A percentile compares a stretch with the other conserved stretches of the same genome.
phyloP scores from a whole-genome alignment of 2,329 filamentous ascomycete genomes.

The Aspergillaceae sp. region DNA sequence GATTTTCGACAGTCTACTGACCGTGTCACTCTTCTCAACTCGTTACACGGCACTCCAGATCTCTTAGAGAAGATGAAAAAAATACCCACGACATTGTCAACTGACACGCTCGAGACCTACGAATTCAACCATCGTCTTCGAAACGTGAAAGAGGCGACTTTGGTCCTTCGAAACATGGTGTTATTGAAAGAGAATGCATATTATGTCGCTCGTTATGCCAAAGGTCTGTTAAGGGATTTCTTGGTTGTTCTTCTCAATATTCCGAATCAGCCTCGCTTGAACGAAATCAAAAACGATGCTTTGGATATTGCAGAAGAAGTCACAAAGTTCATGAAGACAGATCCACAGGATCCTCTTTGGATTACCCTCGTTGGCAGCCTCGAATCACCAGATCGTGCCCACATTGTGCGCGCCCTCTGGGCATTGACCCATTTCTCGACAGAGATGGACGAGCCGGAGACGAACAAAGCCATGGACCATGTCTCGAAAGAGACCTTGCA shows the following conservation, averaged over 20 bases:
- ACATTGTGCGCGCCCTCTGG: slow-evolving; percentile 69
- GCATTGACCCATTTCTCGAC: slow-evolving; percentile 82
- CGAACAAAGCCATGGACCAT: slow-evolving; percentile 49
- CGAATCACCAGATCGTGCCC: slow-evolving; percentile 65
- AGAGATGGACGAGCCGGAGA: slow-evolving; percentile 71
- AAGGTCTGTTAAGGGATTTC: slow-evolving; percentile 62
- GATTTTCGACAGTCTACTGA: slow-evolving; percentile 46
- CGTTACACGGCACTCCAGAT: slow-evolving; percentile 58
- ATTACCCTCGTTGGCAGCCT: slow-evolving; percentile 53
- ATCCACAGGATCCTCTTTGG: slow-evolving; percentile 69
- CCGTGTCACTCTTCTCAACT: slow-evolving; percentile 53
- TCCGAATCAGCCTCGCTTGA: slow-evolving; percentile 58
- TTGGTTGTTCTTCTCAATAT: slow-evolving; percentile 74
- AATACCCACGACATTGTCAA: slow-evolving; percentile 51
- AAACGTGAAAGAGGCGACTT: slow-evolving; percentile 72
- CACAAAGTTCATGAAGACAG: slow-evolving; percentile 68
- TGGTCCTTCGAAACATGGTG: slow-evolving; percentile 94
- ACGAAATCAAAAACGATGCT: slow-evolving; percentile 82
- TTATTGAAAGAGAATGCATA: slow-evolving; percentile 80
- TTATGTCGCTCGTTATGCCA: slow-evolving; percentile 64
- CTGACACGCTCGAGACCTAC: slow-evolving; percentile 61
- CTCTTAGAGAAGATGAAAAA: slow-evolving; percentile 63
- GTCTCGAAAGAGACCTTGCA: slow-evolving; percentile 59
- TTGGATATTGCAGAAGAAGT: slow-evolving; percentile 88
- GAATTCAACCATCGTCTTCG: slow-evolving; percentile 63